Base-by-base conservation (phyloP, 2,329 filamentous ascomycete genomes). In the Ophiognomonia clavigignenti-juglandacearum region DNA sequence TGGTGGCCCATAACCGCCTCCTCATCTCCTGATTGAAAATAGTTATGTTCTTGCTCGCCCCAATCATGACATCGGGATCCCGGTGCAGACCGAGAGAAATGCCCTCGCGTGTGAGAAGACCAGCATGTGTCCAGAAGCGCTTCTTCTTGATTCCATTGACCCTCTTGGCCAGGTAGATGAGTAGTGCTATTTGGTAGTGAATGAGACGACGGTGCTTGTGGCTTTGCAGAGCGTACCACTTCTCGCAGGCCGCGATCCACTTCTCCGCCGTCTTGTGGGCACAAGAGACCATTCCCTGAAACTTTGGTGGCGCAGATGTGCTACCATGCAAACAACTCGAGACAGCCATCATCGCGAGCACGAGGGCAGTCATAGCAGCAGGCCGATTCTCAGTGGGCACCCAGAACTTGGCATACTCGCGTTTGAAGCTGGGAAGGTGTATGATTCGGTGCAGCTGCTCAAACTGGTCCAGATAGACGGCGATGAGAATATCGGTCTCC, bases 101-200 rank as follows among this genome's bases (percentile, higher is more conserved):
- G 45, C 74, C 77, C 43, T 82, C 75, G 39, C 78, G 76, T 13
- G 80, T 72, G 47, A 82, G 65, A 5, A 72, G 68, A 1, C 78
- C 77, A 1, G 78, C 69, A 32, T 71, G 69, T 14, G 75, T 78
- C 78, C 78, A 82, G 61, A 79, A 82, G 11, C 77, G 70, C 69
- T 82, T 82, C 71, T 82, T 82, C 67, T 82, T 80, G 53, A 82
- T 73, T 2, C 74, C 77, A 61, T 83, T 83, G 53, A 82, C 74
- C 24, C 76, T 69, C 67, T 82, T 82, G 36, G 75, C 77, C 2
- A 82, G 70, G 53, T 80, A 82, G n/a, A 78, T 57, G 26, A 83
- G 64, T 54, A 78, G 82, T 11, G 72, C 69, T 14, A 82, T 73
- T 59, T 82, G 78, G 58, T 80, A 82, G 59, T 82, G 77, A 13